These are phyloP conservation scores for Ceraceosorus bombacis DNA, from an alignment of 1,284 basidiomycete genomes.

Conservation along the genomic window DNA sequence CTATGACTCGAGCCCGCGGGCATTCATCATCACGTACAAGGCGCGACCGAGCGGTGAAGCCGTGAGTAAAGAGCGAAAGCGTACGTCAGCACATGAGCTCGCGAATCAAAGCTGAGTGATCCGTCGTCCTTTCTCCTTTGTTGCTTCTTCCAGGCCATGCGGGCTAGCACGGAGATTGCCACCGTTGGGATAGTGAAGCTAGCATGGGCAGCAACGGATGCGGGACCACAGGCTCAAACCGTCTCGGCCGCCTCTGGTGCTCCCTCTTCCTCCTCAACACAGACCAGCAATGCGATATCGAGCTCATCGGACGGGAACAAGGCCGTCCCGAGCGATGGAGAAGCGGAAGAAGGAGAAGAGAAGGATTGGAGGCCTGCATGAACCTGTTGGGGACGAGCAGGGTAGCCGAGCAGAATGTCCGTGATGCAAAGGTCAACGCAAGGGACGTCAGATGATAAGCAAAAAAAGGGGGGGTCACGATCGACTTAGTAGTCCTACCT, in stretches of 20 bases:
- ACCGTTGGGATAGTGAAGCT: conserved; percentile 35
- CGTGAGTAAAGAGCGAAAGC: not conserved
- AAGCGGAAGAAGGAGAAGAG: too few relatives aligned
- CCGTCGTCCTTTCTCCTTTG: not conserved
- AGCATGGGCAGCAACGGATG: conserved; percentile 23
- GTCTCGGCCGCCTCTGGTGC: conserved; percentile 4
- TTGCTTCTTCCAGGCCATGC: conserved; percentile 19
- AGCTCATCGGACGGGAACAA: too few relatives aligned
- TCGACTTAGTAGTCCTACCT: too few relatives aligned
- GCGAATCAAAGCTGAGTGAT: too few relatives aligned
- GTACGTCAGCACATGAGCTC: too few relatives aligned
- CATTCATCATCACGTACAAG: conserved; percentile 30
- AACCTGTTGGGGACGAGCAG: too few relatives aligned
- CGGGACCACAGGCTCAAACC: not conserved
- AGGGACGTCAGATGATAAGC: too few relatives aligned
- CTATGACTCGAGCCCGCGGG: conserved; percentile 11
- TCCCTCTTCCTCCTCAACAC: not conserved
- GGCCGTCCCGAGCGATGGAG: too few relatives aligned
- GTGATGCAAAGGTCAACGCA: too few relatives aligned
- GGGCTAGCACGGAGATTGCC: conserved; percentile 31
- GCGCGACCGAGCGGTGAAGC: conserved; percentile 30
- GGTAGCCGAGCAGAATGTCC: too few relatives aligned
- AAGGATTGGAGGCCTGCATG: too few relatives aligned
- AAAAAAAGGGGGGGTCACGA: too few relatives aligned
- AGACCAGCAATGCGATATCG: not conserved